Percentiles rank a stretch among this genome's conserved stretches.
These are phyloP conservation scores for Cutaneotrichosporon sp. DNA, from an alignment of 1,284 basidiomycete species.

Conservation along the genomic window DNA sequence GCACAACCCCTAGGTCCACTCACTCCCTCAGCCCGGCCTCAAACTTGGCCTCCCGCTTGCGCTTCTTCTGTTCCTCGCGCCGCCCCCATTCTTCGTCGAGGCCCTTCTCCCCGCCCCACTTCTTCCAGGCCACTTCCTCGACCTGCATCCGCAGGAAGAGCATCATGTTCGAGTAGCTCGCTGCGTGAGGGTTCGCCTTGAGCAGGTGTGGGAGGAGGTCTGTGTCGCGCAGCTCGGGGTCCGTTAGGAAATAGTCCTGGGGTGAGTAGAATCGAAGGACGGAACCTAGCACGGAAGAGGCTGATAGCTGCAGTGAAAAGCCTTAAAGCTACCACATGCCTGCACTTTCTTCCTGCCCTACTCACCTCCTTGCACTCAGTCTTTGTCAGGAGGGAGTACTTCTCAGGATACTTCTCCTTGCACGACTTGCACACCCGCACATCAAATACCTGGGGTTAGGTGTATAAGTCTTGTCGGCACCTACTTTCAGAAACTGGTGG, in stretches of 20 bases:
- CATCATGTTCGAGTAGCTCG: constrained; percentile 99
- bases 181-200: constrained; percentile 93
- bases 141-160: constrained; percentile 90
- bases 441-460: constrained; percentile 71
- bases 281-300: too few relatives aligned
- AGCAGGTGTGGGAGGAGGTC: constrained; percentile 89
- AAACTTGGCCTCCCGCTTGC: constrained; percentile 89
- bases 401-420: constrained; percentile 81
- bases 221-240: constrained; percentile 84
- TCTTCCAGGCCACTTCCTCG: constrained; percentile 93
- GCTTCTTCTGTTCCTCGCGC: constrained; percentile 75
- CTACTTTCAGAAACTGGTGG: constrained; percentile 66
- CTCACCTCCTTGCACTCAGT: constrained; percentile 85
- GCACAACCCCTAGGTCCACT: constrained; percentile 14
- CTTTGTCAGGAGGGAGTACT: constrained; percentile 93
- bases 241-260: constrained; percentile 84
- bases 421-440: constrained; percentile 83
- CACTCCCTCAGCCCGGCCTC: constrained; percentile 72
- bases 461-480: too few relatives aligned
- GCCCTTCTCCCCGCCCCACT: constrained; percentile 92
- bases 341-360: too few relatives aligned
- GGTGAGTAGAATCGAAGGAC: neutral
- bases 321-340: too few relatives aligned
- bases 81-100: constrained; percentile 83
- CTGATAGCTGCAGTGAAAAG: too few relatives aligned